A percentile compares a stretch with the other conserved stretches of the same genome.
phyloP scores from a whole-genome alignment of 306 rosid genomes.

The Quercus variabilis region DNA sequence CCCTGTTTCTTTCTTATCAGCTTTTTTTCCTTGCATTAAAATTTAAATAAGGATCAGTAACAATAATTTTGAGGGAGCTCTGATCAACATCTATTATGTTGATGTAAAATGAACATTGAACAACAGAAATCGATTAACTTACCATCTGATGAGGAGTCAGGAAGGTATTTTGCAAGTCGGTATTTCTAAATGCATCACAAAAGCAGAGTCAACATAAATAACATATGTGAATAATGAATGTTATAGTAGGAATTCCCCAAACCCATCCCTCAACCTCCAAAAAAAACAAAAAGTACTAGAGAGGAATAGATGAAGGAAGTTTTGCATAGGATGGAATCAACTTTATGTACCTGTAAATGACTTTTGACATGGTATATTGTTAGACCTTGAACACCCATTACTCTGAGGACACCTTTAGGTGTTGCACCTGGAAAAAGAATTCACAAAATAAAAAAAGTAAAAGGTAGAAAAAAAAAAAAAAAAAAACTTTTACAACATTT shows the following conservation, averaged over 20 bases:
- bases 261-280: background rate
- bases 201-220: constrained; percentile 22
- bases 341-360: constrained; percentile 74
- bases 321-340: background rate
- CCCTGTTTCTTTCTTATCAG: constrained; percentile 89
- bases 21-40: constrained; percentile 72
- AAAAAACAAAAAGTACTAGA: background rate
- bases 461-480: background rate
- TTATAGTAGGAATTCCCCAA: constrained; percentile 3
- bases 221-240: constrained; percentile 1
- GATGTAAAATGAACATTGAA: constrained; percentile 2
- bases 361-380: constrained; percentile 98
- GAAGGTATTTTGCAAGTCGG: constrained; percentile 92
- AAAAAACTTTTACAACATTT: constrained; percentile 10
- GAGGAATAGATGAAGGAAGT: background rate
- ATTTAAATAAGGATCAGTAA: constrained; percentile 25
- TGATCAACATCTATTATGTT: background rate
- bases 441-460: background rate
- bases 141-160: constrained; percentile 88
- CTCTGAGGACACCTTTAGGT: constrained; percentile 97
- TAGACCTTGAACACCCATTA: constrained; percentile 95
- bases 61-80: constrained; percentile 10
- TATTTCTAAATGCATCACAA: constrained; percentile 70
- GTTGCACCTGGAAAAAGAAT: constrained; percentile 70
- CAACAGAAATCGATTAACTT: constrained; percentile 32